Evolutionary conservation across 257 asterid species (phyloP).

Genomic region (Penstemon newberryi): DNA sequence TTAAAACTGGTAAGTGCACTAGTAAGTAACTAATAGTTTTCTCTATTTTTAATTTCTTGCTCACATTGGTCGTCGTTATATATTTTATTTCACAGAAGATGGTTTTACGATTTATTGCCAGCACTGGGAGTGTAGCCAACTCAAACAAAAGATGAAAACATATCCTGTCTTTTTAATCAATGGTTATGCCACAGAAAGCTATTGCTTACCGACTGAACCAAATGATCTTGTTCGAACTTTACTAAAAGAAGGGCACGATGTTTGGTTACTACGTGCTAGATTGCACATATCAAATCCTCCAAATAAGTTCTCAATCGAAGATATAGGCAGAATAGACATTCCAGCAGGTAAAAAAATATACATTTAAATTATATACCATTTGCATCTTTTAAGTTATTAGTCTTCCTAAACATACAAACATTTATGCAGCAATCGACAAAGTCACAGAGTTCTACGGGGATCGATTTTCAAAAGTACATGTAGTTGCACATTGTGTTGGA

Average conservation of each 20-base stretch:
- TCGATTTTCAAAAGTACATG: conserved; percentile 33
- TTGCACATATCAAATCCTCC: conserved; percentile 37
- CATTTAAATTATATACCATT: neutral
- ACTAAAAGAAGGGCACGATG: conserved; percentile 47
- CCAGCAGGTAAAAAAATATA: conserved; percentile 36
- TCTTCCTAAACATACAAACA: neutral
- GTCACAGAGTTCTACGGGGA: conserved; percentile 37
- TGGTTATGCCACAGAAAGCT: conserved; percentile 58
- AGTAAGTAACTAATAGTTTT: neutral
- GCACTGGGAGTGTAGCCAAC: conserved; percentile 41
- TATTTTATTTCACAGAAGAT: conserved; percentile 40
- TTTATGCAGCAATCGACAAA: conserved; percentile 43
- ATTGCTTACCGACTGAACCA: conserved; percentile 51
- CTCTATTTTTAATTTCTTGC: neutral
- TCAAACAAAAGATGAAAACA: conserved; percentile 16
- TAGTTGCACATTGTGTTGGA: conserved; percentile 58
- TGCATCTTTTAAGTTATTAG: neutral
- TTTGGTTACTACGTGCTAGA: conserved; percentile 48
- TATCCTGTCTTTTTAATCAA: conserved; percentile 50
- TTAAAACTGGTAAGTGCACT: conserved; percentile 41
- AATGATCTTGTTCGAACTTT: conserved; percentile 56
- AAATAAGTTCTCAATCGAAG: conserved; percentile 41
- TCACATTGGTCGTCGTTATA: neutral
- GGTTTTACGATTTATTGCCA: conserved; percentile 37
- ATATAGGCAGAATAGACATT: conserved; percentile 52